Evolutionary conservation across 1,284 basidiomycete genomes (phyloP), one percentile per base, ranked within the genome.

Genomic region (Salmacisia buchloeana): DNA sequence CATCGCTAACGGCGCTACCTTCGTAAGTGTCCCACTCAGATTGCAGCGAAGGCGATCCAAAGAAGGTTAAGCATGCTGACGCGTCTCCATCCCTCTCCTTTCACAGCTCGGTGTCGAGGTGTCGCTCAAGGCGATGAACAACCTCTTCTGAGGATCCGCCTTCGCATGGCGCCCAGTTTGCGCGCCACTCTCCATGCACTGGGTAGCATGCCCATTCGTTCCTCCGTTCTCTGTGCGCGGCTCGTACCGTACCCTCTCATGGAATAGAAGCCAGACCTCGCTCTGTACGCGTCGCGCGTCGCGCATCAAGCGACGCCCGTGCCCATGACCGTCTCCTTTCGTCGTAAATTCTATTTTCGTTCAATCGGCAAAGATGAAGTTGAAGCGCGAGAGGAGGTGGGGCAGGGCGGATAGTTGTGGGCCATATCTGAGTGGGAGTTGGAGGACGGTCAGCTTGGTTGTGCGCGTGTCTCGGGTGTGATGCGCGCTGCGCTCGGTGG

Each of bases 1-100:
- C 85, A 91, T 92, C 5, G 92, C 92, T 31, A 94, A 94, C 80
- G 92, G 92, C 58, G 92, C 92, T n/a, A 93, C 92, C 61, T 94
- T 94, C 83, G 89, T 93, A 76, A 83, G 90, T 85, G 61, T 66
- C 18, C 36, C n/a, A n/a, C n/a, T n/a, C n/a, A n/a, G n/a, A n/a
- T n/a, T n/a, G n/a, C n/a, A n/a, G n/a, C n/a, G n/a, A n/a, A n/a
- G n/a, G 62, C 63, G 15, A 38, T 45, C 63, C 41, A 68, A 21
- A n/a, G 21, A 61, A 63, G 34, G 27, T 2, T 43, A 56, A 25
- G 29, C 27, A 60, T 21, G n/a, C 61, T 5, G 6, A 31, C 46
- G n/a, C 18, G 29, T 23, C 35, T 0, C 43, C 18, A 39, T 13
- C 41, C 64, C 27, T 35, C 63, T 62, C 7, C 56, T 68, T n/a